Base-by-base conservation (phyloP, 345 rosid species). In the Carallia pectinifolia region DNA sequence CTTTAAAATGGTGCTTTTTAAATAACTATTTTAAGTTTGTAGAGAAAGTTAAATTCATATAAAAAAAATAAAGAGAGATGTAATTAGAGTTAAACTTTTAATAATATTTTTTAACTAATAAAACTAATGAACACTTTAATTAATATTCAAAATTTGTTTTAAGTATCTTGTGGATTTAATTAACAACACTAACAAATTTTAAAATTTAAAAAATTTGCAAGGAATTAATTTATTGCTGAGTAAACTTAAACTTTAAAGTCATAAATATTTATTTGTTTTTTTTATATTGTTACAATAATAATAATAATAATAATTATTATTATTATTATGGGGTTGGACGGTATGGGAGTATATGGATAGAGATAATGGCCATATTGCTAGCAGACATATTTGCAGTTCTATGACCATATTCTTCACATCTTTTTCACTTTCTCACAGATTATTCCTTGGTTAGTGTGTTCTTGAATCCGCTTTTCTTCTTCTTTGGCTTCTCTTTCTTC, bases 341-440 rank as follows among this genome's bases (percentile, higher is more conserved):
- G 78, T 53, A 58, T 72, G 75, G 65, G 13, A 27, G 16, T 3
- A 27, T 17, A 53, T 64, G 80, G 85, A 81, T 70, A 72, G 62
- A 77, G 89, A 84, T 82, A 80, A 81, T 81, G 81, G 87, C 66
- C 47, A 23, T 44, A 59, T 50, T 69, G 76, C 80, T 55, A 80
- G 83, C 81, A 73, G 85, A 85, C 90, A 85, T 23, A 23, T 81
- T 74, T 67, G 48, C 38, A 19, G 18, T 77, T 77, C 81, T 74
- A 64, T 75, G 81, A 70, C 86, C 84, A 71, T 76, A 71, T 86
- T 82, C 80, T 76, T 74, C 77, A 79, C 83, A 65, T 82, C 79
- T 44, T 44, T 44, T 44, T 44, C 50, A 74, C 73, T 67, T 61
- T 79, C 80, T 64, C 78, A 53, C 67, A 74, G 81, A 72, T 85